Conservation (phyloP, 805 yeast species). For the Pachysolen tannophilus region DNA sequence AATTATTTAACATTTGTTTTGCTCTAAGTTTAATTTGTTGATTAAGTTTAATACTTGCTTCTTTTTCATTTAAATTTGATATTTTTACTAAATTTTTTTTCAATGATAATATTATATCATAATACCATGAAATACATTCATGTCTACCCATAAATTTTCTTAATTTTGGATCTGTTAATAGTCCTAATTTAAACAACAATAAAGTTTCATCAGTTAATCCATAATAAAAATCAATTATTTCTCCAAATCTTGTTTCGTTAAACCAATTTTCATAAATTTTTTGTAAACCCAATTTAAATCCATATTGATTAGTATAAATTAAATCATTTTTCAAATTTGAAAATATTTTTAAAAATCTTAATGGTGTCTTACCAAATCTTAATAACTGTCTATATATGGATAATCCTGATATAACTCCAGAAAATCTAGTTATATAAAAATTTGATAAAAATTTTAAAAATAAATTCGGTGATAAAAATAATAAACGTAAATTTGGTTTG, state of each 20-base stretch:
- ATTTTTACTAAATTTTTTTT: conserved; percentile 41
- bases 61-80: conserved; percentile 34
- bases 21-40: conserved; percentile 55
- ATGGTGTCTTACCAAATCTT: conserved; percentile 66
- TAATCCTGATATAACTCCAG: conserved; percentile 38
- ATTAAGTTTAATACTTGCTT: conserved; percentile 46
- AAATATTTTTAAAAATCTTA: conserved; percentile 40
- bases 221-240: conserved; percentile 51
- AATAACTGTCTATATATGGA: conserved; percentile 57
- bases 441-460: conserved; percentile 27
- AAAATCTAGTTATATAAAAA: conserved; percentile 30
- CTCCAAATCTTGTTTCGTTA: conserved; percentile 39
- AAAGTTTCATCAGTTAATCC: conserved; percentile 57
- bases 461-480: conserved; percentile 21
- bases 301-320: background rate
- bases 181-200: conserved; percentile 46
- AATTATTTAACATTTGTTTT: conserved; percentile 31
- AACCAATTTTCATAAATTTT: conserved; percentile 15
- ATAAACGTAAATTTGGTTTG: conserved; percentile 15
- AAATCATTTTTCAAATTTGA: conserved; percentile 20
- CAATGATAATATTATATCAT: conserved; percentile 50
- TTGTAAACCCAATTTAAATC: conserved; percentile 10
- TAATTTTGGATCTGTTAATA: conserved; percentile 29
- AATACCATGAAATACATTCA: conserved; percentile 64
- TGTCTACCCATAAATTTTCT: conserved; percentile 40